Evolutionary conservation across 164 flowering plant genomes (phyloP), one percentile per base, ranked within the genome.

Genomic region (Magnolia kwangsiensis): DNA sequence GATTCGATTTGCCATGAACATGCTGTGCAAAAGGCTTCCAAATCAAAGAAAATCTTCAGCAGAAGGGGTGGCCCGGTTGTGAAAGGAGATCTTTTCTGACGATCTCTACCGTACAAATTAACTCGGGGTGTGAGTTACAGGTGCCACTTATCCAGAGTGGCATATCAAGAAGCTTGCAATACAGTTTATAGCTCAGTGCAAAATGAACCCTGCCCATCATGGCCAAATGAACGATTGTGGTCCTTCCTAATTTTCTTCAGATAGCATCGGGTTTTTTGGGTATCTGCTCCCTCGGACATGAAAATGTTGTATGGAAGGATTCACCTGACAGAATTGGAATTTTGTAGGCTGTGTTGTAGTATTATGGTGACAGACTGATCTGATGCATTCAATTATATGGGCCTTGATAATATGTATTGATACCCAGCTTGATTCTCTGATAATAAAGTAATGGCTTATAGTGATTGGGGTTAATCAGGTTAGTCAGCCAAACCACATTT

Each of bases 321-420:
- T 37, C 45, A 55, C 61, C 4, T 55, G 18, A 16, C 61, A 55
- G 13, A 11, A 3, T 55, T 8, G 61, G 61, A 55, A 9, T 11
- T 55, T 55, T 16, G 61, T 55, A 55, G 61, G 18, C 61, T 16
- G 5, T 64, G 24, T 20, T 64, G 24, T 64, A 21, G 67, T 64
- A n/a, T 64, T 64, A 8, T 64, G 24, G 67, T 64, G 67, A 64
- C 24, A 64, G 21, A 20, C 67, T 19, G 67, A 64, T 21, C 24
- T 21, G 67, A 64, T n/a, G 24, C 67, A n/a, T 64, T 64, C 67
- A 64, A 64, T 64, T 64, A 64, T 20, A 64, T 21, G 24, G 24
- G 8, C 24, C 24, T 23, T 64, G 67, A 64, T 64, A n/a, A 64
- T 64, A 64, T 64, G 67, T 64, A 64, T 55, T 64, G 67, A 64